phyloP scores from a whole-genome alignment of 495 filamentous ascomycete genomes.

The Penicillium roqueforti region DNA sequence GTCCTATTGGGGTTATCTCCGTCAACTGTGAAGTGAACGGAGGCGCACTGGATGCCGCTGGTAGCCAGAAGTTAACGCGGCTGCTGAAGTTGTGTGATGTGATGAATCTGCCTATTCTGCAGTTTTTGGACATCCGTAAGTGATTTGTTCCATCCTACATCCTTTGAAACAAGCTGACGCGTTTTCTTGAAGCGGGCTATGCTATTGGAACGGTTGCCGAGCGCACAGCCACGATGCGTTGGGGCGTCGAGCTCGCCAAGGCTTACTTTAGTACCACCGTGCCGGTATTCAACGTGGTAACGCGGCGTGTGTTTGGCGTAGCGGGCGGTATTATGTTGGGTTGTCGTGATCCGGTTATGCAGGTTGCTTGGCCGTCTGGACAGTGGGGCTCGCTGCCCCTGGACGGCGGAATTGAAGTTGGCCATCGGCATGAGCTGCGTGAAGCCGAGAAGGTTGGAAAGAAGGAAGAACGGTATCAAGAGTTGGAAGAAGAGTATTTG shows the following conservation, averaged over 20 bases:
- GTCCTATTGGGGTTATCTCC: conserved; percentile 53
- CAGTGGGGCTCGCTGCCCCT: conserved; percentile 58
- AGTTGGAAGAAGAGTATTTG: conserved; percentile 55
- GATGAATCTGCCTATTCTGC: conserved; percentile 58
- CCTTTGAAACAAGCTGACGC: background rate
- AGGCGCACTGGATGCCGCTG: conserved; percentile 56
- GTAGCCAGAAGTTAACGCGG: conserved; percentile 55
- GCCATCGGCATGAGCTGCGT: conserved; percentile 53
- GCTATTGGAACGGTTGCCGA: conserved; percentile 60
- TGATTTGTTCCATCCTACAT: conserved; percentile 1
- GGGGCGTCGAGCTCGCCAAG: conserved; percentile 55
- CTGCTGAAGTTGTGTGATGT: conserved; percentile 60
- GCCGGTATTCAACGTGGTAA: conserved; percentile 57
- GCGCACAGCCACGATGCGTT: conserved; percentile 58
- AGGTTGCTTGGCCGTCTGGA: conserved; percentile 59
- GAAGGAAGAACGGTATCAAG: conserved; percentile 46
- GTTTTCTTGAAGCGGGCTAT: conserved; percentile 45
- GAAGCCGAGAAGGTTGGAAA: conserved; percentile 48
- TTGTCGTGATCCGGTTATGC: conserved; percentile 53
- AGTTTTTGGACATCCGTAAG: conserved; percentile 58
- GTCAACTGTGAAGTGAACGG: conserved; percentile 58
- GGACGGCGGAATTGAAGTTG: conserved; percentile 60
- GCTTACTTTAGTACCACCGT: conserved; percentile 57
- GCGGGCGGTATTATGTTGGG: conserved; percentile 61
- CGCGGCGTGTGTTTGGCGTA: conserved; percentile 55